phyloP scores from a whole-genome alignment of 2,329 filamentous ascomycete genomes.

The Epichloe uncinata region DNA sequence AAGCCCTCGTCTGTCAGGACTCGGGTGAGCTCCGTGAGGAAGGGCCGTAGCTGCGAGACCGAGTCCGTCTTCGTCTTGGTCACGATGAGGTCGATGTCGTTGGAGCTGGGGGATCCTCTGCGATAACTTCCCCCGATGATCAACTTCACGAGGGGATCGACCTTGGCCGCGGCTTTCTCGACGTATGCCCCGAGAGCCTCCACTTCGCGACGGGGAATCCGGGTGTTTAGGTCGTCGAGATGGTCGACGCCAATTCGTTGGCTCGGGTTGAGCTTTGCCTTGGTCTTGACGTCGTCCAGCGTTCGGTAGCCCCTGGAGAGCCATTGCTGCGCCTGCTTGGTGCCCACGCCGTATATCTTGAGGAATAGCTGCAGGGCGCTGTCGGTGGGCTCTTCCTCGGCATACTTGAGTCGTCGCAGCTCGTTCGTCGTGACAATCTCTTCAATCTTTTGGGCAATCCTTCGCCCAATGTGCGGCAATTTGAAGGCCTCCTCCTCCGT shows the following conservation, averaged over 20 bases:
- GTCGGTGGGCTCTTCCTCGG: constrained; percentile 53
- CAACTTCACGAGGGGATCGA: constrained; percentile 54
- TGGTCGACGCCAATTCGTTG: constrained; percentile 68
- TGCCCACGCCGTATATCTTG: constrained; percentile 67
- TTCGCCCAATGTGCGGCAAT: constrained; percentile 55
- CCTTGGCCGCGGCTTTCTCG: constrained; percentile 36
- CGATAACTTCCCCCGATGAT: constrained; percentile 78
- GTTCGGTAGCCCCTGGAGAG: constrained; percentile 58
- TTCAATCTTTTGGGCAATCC: constrained; percentile 74
- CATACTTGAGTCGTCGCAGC: constrained; percentile 58
- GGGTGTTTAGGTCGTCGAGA: constrained; percentile 63
- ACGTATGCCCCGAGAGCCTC: constrained; percentile 55
- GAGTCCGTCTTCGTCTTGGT: constrained; percentile 48
- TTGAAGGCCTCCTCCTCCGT: constrained; percentile 56
- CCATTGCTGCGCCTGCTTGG: constrained; percentile 59
- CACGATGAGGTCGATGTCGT: constrained; percentile 78
- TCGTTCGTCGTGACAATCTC: constrained; percentile 69
- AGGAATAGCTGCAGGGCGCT: constrained; percentile 55
- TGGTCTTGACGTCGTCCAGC: constrained; percentile 52
- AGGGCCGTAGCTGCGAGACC: constrained; percentile 42
- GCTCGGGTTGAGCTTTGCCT: constrained; percentile 50
- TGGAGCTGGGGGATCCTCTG: constrained; percentile 57
- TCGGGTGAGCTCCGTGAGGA: constrained; percentile 51
- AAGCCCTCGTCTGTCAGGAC: constrained; percentile 48
- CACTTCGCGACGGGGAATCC: constrained; percentile 69